Evolutionary conservation across 2,329 filamentous ascomycete species (phyloP), one percentile per base, ranked within the genome.

Genomic region (Blumeriella jaapii): DNA sequence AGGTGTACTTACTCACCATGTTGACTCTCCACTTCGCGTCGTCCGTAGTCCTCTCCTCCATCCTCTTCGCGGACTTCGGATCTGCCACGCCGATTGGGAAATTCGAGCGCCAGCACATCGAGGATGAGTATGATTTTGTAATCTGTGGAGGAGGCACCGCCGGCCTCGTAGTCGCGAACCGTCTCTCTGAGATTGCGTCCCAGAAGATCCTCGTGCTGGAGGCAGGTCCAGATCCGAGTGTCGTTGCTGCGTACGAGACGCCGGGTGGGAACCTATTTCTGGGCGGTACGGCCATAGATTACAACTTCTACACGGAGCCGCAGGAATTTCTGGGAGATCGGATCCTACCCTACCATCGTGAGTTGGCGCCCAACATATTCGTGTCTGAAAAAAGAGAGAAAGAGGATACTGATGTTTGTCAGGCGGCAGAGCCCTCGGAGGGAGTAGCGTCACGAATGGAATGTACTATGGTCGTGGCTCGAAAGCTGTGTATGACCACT

Each of bases 391-490:
- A 29, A 9, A 17, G 4, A 29, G 5, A 18, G n/a, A n/a, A n/a
- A n/a, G n/a, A n/a, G n/a, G n/a, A n/a, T n/a, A n/a, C n/a, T n/a
- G n/a, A n/a, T n/a, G n/a, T n/a, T n/a, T n/a, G 18, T 44, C 17
- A 47, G 40, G 57, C 15, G 59, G 59, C 6, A 56, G 56, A 31
- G 42, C 49, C 6, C 48, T 61, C 2, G 58, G 60, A 19, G 58
- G 59, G 6, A 34, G 23, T 6, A 54, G 49, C 18, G 57, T 47
- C 0, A 57, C 60, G 29, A 62, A 61, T 34, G 56, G 54, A 32
- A 42, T 57, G 23, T 53, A 55, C 10, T 48, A 46, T 11, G 37
- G 42, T 7, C 18, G 36, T 23, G 31, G 29, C 9, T 44, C 47
- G 6, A 32, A 22, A 12, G 36, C 27, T 3, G 27, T 40, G 5